Evolutionary conservation across 2,329 filamentous ascomycete genomes (phyloP).

Genomic region (Zymoseptoria ardabiliae): DNA sequence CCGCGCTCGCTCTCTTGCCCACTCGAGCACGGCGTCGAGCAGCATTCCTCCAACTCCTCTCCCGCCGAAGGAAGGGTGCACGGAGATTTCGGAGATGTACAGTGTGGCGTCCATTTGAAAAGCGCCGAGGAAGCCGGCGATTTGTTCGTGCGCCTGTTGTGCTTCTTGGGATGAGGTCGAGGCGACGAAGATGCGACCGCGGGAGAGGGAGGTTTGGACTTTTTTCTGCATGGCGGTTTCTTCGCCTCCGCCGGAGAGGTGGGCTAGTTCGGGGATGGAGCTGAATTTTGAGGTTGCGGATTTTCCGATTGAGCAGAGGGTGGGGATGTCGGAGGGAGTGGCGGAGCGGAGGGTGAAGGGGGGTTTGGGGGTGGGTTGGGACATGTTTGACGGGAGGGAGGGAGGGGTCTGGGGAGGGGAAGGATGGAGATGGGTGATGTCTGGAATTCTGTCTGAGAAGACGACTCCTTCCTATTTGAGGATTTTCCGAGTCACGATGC

Average conservation of each 20-base stretch:
- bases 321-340: neutral
- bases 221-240: neutral
- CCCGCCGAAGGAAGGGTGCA: conserved; percentile 1
- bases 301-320: neutral
- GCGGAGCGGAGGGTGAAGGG: conserved; percentile 4
- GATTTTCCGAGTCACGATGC: neutral
- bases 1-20: conserved; percentile 3
- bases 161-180: no score
- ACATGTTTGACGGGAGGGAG: neutral
- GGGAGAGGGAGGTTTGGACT: conserved; percentile 2
- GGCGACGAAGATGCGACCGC: conserved; percentile 8
- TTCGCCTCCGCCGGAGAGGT: neutral
- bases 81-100: conserved; percentile 9
- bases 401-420: no score
- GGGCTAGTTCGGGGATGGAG: conserved; percentile 5
- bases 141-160: no score
- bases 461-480: no score
- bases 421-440: no score
- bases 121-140: conserved; percentile 7
- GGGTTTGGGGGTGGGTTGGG: neutral
- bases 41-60: conserved; percentile 9
- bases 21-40: conserved; percentile 7
- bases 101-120: conserved; percentile 4
- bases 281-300: conserved; percentile 1
- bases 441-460: no score